A percentile compares a stretch with the other conserved stretches of the same genome.
Conservation (phyloP, 2,329 filamentous ascomycete genomes). For the Bipolaris gigantea region DNA sequence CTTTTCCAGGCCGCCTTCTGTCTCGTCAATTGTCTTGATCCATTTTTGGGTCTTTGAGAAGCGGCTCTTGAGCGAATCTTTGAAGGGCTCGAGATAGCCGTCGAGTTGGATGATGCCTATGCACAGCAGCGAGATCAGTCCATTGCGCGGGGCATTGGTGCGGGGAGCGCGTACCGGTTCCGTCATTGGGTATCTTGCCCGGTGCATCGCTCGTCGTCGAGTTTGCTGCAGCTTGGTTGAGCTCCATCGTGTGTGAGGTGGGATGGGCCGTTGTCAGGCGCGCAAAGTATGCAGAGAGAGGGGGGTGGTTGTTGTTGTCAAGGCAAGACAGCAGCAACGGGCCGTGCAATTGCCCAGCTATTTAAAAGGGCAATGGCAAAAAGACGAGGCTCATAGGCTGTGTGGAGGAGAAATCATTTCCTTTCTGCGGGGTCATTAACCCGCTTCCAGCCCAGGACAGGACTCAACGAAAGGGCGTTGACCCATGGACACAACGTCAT, state of each 20-base stretch:
- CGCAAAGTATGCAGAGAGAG: conserved; percentile 1
- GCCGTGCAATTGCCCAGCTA: background rate
- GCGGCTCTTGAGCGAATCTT: conserved; percentile 72
- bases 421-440: conserved; percentile 36
- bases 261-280: conserved; percentile 11
- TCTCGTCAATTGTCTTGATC: conserved; percentile 80
- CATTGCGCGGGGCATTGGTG: conserved; percentile 5
- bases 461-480: conserved; percentile 39
- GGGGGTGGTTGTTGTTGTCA: conserved; percentile 16
- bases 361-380: background rate
- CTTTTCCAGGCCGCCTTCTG: conserved; percentile 86
- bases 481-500: conserved; percentile 35
- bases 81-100: conserved; percentile 86
- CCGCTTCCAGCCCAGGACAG: conserved; percentile 29
- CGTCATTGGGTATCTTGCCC: conserved; percentile 64
- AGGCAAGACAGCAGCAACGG: conserved; percentile 4
- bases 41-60: conserved; percentile 80
- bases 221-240: conserved; percentile 52
- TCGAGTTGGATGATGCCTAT: conserved; percentile 84
- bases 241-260: conserved; percentile 34
- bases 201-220: conserved; percentile 50
- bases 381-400: background rate
- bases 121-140: conserved; percentile 28
- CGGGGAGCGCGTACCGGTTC: conserved; percentile 61
- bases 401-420: conserved; percentile 16